Conservation (phyloP, 1,284 basidiomycete species). For the Cystobasidium pallidum region DNA sequence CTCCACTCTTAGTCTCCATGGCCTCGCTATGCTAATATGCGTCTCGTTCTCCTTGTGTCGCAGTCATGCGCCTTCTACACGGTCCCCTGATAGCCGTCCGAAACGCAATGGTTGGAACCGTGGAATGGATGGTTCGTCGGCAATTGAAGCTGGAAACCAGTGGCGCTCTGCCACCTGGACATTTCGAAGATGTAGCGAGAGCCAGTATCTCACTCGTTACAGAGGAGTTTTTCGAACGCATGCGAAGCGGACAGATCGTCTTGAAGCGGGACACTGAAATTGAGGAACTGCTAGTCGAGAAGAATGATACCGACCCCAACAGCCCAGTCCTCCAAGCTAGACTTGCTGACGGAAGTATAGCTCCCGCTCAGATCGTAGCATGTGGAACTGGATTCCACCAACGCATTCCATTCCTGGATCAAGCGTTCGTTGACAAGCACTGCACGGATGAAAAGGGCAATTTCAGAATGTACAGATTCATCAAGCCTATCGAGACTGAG, state of each 20-base stretch:
- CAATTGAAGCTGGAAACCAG: conserved; percentile 49
- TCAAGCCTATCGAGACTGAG: conserved; percentile 47
- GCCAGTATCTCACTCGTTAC: conserved; percentile 52
- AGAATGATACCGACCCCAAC: not conserved
- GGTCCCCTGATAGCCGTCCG: conserved; percentile 43
- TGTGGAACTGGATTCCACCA: conserved; percentile 53
- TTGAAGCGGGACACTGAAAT: conserved; percentile 46
- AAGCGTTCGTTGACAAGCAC: conserved; percentile 46
- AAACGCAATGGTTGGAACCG: conserved; percentile 49
- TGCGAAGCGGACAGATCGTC: conserved; percentile 43
- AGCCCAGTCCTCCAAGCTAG: conserved; percentile 21
- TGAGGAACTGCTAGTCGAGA: conserved; percentile 11
- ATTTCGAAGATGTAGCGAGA: conserved; percentile 52
- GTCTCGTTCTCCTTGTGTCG: not conserved
- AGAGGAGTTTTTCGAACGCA: conserved; percentile 51
- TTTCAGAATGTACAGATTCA: conserved; percentile 51
- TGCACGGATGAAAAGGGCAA: conserved; percentile 51
- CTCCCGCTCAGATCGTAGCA: conserved; percentile 49
- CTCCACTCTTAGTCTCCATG: not conserved
- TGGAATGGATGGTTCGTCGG: conserved; percentile 48
- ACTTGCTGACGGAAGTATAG: conserved; percentile 45
- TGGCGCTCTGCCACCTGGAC: conserved; percentile 48
- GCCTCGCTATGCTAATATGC: not conserved
- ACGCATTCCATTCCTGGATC: conserved; percentile 49
- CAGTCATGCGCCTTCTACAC: conserved; percentile 41